Evolutionary conservation across 2,329 filamentous ascomycete genomes (phyloP), one percentile per base, ranked within the genome.

Genomic region (Penicillium sclerotiorum): DNA sequence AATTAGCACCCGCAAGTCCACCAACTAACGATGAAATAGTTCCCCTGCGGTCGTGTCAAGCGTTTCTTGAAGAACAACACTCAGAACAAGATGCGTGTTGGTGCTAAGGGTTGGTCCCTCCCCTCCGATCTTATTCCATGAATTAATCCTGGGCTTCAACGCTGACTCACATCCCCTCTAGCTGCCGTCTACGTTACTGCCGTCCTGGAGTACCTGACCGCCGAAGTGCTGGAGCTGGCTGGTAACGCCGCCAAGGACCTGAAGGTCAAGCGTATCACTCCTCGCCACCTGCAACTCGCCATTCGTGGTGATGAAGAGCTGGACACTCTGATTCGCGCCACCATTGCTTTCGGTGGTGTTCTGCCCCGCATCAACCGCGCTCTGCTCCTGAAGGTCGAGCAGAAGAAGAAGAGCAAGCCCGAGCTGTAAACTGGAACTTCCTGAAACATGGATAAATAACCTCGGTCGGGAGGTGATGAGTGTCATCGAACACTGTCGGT

Each of bases 191-290:
- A 99, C 73, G 90, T 97, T 56, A 97, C 94, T 42, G 94, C 94
- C 36, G 94, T 99, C 49, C 88, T 99, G 59, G 94, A 99, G 79
- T 99, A 99, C 73, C 81, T 99, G 62, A 96, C 94, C 53, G 93
- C 93, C 58, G 93, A 99, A 84, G 93, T 99, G 39, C 88, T 99
- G 66, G 94, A 99, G 76, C 82, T 99, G 60, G 94, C 94, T 73
- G 94, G 94, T 75, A 99, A 99, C 73, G 94, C 94, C 46, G 94
- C 94, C 75, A 97, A 97, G 83, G 94, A 99, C 75, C 88, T 97
- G 71, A 99, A 97, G 79, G 94, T 97, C 79, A 99, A 97, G 86
- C 94, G 94, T 77, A 99, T 99, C 76, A 97, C 93, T 11, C 94
- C 94, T 49, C 92, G 94, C 73, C 94, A 99, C 75, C 80, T 99